A percentile compares a stretch with the other conserved stretches of the same genome.
Conservation (phyloP, 495 filamentous ascomycete genomes). For the Pseudomonodictys pantanalensis region DNA sequence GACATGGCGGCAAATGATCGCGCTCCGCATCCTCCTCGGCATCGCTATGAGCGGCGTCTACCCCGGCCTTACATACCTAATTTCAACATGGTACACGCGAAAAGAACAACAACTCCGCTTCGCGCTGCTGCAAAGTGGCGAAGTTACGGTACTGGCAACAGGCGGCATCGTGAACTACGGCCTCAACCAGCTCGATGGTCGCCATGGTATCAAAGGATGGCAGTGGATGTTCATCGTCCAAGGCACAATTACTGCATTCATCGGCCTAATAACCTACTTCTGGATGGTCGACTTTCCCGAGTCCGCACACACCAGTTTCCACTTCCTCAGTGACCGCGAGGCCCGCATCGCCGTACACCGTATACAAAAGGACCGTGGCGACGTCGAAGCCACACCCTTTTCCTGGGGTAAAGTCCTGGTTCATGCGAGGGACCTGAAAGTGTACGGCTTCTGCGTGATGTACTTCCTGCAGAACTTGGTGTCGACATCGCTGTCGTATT, state of each 20-base stretch:
- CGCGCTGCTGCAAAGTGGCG: conserved; percentile 67
- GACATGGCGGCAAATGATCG: conserved; percentile 73
- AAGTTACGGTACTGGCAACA: conserved; percentile 66
- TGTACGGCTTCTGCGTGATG: conserved; percentile 69
- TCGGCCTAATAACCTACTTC: conserved; percentile 68
- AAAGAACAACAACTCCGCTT: conserved; percentile 72
- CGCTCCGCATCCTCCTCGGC: conserved; percentile 66
- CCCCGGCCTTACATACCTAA: conserved; percentile 67
- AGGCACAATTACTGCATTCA: conserved; percentile 58
- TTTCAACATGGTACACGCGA: conserved; percentile 71
- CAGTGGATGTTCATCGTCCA: conserved; percentile 77
- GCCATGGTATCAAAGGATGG: conserved; percentile 63
- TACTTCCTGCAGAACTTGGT: conserved; percentile 76
- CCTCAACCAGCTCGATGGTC: conserved; percentile 62
- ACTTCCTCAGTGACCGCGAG: conserved; percentile 58
- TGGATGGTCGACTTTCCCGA: conserved; percentile 84
- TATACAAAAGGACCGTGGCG: conserved; percentile 50
- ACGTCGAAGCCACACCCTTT: conserved; percentile 62
- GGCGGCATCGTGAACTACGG: conserved; percentile 72
- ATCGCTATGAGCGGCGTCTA: conserved; percentile 69
- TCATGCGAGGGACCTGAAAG: conserved; percentile 64
- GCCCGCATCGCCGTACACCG: conserved; percentile 35
- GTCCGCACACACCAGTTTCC: conserved; percentile 57
- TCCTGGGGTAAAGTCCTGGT: conserved; percentile 56
- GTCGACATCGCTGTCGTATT: conserved; percentile 63